phyloP scores from a whole-genome alignment of 2,329 filamentous ascomycete species.

The Huntiella moniliformis region DNA sequence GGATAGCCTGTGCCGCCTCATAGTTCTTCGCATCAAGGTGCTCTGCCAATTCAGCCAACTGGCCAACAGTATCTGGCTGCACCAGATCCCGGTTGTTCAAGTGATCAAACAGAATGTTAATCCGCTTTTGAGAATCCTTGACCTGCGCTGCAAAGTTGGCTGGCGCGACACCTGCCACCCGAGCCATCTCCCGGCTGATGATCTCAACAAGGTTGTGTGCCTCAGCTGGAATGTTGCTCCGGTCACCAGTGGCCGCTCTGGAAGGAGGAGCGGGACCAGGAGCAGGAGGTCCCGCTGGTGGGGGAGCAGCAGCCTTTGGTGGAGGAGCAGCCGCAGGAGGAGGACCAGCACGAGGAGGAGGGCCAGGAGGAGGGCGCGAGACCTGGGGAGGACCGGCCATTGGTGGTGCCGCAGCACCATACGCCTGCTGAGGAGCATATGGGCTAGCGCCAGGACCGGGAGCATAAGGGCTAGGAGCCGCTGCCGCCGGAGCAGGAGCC shows the following conservation, averaged over 20 bases:
- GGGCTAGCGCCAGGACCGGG: constrained; percentile 3
- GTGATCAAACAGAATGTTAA: constrained; percentile 89
- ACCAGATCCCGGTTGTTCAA: constrained; percentile 89
- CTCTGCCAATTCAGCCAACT: constrained; percentile 44
- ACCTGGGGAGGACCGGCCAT: constrained; percentile 25
- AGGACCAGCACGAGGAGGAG: constrained; percentile 3
- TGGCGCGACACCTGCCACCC: constrained; percentile 71
- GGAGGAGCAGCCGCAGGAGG: constrained; percentile 17
- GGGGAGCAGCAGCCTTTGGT: constrained; percentile 14
- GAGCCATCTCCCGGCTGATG: constrained; percentile 67
- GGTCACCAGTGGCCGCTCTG: constrained; percentile 51
- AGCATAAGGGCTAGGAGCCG: constrained; percentile 5
- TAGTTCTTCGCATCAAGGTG: constrained; percentile 54
- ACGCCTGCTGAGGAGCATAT: constrained; percentile 26
- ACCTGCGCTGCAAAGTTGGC: constrained; percentile 76
- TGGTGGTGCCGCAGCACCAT: constrained; percentile 24
- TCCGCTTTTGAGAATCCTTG: constrained; percentile 79
- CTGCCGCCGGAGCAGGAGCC: constrained; percentile 19
- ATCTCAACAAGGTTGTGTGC: constrained; percentile 68
- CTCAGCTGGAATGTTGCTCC: constrained; percentile 64
- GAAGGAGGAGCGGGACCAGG: constrained; percentile 20
- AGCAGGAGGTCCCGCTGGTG: constrained; percentile 15
- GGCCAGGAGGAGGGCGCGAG: constrained; percentile 17
- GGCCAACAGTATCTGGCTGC: constrained; percentile 55
- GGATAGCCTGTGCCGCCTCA: constrained; percentile 44